Evolutionary conservation across 2,329 filamentous ascomycete genomes (phyloP).

Genomic region (Thelonectria discophora): DNA sequence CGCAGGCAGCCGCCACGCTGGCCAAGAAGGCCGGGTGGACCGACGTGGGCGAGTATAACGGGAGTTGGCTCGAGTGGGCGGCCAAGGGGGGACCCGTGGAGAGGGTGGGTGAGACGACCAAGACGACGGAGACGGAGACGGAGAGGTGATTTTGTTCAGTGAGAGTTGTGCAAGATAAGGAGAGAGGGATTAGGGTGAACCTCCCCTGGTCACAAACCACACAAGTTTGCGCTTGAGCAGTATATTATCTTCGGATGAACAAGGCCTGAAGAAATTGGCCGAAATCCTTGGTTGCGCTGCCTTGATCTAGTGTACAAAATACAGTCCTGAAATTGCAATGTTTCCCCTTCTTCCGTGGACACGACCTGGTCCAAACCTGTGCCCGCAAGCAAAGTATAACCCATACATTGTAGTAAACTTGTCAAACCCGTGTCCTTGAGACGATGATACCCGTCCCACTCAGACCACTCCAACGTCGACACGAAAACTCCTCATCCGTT

Average conservation of each 20-base stretch:
- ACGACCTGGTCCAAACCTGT: slow-evolving; percentile 12
- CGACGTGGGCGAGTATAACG: slow-evolving; percentile 75
- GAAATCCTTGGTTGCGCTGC: slow-evolving; percentile 10
- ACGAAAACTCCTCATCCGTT: background rate
- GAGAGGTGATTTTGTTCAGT: background rate
- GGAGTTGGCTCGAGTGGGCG: slow-evolving; percentile 84
- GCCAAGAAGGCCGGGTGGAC: slow-evolving; percentile 80
- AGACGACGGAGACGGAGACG: background rate
- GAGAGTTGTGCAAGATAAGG: too few relatives aligned
- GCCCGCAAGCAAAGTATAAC: slow-evolving; percentile 30
- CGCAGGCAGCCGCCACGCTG: slow-evolving; percentile 77
- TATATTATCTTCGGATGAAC: too few relatives aligned
- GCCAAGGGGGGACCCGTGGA: slow-evolving; percentile 68
- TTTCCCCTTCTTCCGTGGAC: slow-evolving; percentile 9
- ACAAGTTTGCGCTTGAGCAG: too few relatives aligned
- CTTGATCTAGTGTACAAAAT: slow-evolving; percentile 28
- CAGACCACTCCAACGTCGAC: too few relatives aligned
- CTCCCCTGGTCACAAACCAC: background rate
- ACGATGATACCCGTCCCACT: slow-evolving; percentile 2
- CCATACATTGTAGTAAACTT: slow-evolving; percentile 15
- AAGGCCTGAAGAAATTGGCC: background rate
- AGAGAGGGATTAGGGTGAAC: too few relatives aligned
- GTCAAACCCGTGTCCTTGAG: slow-evolving; percentile 14
- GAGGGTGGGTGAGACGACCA: slow-evolving; percentile 27
- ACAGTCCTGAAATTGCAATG: slow-evolving; percentile 5